Conservation (phyloP, 768 basidiomycete genomes). For the Psilocybe tampanensis region DNA sequence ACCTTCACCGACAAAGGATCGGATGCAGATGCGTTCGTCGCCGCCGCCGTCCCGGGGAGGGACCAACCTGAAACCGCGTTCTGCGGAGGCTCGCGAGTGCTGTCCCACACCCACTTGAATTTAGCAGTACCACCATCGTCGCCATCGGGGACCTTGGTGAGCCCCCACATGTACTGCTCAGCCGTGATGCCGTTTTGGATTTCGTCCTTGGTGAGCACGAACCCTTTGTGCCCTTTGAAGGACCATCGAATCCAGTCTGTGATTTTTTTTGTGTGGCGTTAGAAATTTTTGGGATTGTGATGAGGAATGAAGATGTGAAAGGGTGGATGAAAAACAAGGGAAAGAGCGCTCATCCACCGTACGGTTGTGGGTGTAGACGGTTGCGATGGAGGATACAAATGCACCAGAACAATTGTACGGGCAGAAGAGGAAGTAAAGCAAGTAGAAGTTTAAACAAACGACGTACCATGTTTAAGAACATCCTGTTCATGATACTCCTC, state of each 20-base stretch:
- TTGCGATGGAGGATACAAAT: background rate
- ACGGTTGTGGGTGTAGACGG: background rate
- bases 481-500: constrained; percentile 40
- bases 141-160: constrained; percentile 20
- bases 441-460: constrained; percentile 4
- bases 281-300: background rate
- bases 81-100: background rate
- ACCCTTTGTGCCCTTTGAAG: constrained; percentile 43
- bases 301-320: background rate
- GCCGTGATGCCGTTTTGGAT: constrained; percentile 33
- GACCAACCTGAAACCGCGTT: background rate
- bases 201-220: constrained; percentile 39
- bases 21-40: no score
- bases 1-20: background rate
- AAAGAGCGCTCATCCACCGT: background rate
- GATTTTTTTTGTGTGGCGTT: background rate
- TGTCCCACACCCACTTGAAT: constrained; percentile 13
- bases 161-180: constrained; percentile 31
- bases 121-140: background rate
- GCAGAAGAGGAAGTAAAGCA: background rate
- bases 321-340: background rate
- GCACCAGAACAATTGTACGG: background rate
- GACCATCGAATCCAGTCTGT: constrained; percentile 43
- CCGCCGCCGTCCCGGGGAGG: background rate
- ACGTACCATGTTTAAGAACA: constrained; percentile 40